These are phyloP conservation scores for Jaltomata sinuosa DNA, from an alignment of 257 asterid genomes.

Conservation along the genomic window DNA sequence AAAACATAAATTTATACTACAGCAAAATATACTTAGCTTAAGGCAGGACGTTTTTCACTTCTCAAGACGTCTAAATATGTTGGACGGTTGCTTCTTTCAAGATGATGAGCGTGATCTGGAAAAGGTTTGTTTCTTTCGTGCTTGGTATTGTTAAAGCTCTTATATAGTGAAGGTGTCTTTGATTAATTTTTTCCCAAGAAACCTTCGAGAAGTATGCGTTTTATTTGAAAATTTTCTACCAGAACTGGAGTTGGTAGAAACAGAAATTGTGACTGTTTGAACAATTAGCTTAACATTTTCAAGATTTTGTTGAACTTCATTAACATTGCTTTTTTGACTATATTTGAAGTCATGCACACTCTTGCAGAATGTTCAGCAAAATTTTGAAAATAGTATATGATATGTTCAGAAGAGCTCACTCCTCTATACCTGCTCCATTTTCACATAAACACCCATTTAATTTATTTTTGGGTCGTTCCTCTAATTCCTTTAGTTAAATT, in stretches of 20 bases:
- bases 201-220: background rate
- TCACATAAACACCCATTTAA: background rate
- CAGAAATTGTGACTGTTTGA: background rate
- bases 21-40: slow-evolving; percentile 39
- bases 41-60: slow-evolving; percentile 44
- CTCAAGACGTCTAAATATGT: slow-evolving; percentile 42
- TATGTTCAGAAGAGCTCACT: background rate
- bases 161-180: background rate
- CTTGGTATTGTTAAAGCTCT: background rate
- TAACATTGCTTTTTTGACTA: background rate
- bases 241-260: background rate
- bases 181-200: background rate
- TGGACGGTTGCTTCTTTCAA: slow-evolving; percentile 31
- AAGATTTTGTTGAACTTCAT: background rate
- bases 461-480: background rate
- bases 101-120: slow-evolving; percentile 30
- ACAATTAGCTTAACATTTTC: background rate
- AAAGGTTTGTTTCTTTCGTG: slow-evolving; percentile 58
- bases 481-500: background rate
- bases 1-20: slow-evolving; percentile 49
- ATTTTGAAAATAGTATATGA: background rate
- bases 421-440: background rate
- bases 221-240: background rate
- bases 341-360: background rate
- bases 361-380: background rate